A percentile compares a stretch with the other conserved stretches of the same genome.
Conservation (phyloP, 2,329 filamentous ascomycete genomes). For the Leptographium procerum region DNA sequence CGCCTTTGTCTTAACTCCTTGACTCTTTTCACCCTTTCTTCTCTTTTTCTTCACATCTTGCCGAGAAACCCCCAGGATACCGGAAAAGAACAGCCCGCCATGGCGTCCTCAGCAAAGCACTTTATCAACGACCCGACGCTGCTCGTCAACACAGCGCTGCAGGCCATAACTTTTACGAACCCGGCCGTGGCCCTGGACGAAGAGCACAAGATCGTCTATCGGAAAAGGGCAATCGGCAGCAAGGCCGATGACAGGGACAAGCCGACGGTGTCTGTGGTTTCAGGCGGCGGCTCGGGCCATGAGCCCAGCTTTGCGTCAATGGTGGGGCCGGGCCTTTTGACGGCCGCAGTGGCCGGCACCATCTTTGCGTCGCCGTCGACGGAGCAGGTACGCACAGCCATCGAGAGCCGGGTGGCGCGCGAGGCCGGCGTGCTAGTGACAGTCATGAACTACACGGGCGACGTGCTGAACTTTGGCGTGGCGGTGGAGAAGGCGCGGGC, state of each 20-base stretch:
- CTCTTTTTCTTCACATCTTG: background rate
- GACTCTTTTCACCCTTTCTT: background rate
- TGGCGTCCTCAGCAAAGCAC: slow-evolving; percentile 52
- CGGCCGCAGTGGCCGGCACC: slow-evolving; percentile 73
- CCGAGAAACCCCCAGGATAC: background rate
- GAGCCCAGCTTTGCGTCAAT: slow-evolving; percentile 81
- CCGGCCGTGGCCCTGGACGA: slow-evolving; percentile 69
- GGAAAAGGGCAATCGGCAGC: slow-evolving; percentile 47
- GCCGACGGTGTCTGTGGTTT: slow-evolving; percentile 68
- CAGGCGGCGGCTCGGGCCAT: slow-evolving; percentile 81
- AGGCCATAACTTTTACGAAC: slow-evolving; percentile 70
- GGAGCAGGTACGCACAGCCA: slow-evolving; percentile 69
- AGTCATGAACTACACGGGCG: slow-evolving; percentile 90
- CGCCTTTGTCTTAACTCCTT: too few species aligned
- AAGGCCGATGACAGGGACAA: slow-evolving; percentile 22
- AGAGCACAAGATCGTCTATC: slow-evolving; percentile 76
- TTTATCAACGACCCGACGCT: slow-evolving; percentile 77
- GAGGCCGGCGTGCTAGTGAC: slow-evolving; percentile 64
- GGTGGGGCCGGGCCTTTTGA: slow-evolving; percentile 70
- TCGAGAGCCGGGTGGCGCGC: slow-evolving; percentile 56
- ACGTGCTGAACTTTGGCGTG: slow-evolving; percentile 87
- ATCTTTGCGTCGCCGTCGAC: slow-evolving; percentile 68
- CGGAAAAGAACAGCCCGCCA: too few species aligned
- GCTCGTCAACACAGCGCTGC: slow-evolving; percentile 66
- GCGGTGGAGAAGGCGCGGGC: slow-evolving; percentile 86